These are phyloP conservation scores for Pseudogymnoascus sp. DNA, from an alignment of 2,329 filamentous ascomycete species.

Conservation along the genomic window DNA sequence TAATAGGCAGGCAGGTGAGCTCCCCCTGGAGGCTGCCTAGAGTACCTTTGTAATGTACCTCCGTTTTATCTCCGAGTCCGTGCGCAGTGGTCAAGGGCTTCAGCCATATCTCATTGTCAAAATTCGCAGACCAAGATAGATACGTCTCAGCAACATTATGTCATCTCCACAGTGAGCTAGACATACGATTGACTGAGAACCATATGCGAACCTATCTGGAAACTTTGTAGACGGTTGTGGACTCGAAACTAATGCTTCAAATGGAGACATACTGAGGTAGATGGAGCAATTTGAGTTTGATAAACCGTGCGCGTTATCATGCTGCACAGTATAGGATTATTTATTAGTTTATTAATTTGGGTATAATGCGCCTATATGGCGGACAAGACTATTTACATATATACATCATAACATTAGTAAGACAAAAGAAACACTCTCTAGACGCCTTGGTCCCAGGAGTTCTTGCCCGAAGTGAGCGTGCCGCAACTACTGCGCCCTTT, in stretches of 20 bases:
- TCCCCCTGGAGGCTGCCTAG: background rate
- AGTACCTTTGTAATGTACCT: background rate
- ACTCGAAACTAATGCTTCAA: background rate
- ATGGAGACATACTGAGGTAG: background rate
- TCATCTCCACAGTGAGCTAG: no score
- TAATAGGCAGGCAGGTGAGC: background rate
- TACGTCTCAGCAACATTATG: background rate
- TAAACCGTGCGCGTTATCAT: background rate
- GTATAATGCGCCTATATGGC: background rate
- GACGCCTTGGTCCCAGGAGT: background rate
- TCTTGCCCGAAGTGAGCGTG: background rate
- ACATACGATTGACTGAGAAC: no score
- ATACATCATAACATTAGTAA: background rate
- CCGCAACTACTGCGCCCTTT: background rate
- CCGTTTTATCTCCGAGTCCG: background rate
- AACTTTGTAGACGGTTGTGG: background rate
- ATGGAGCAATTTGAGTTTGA: background rate
- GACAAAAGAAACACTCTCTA: background rate
- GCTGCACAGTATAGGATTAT: background rate
- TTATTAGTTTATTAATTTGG: constrained; percentile 6
- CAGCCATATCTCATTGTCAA: background rate
- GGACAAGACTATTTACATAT: background rate
- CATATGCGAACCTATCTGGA: no score
- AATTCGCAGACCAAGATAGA: background rate
- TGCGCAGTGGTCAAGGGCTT: background rate